Evolutionary conservation across 2,329 filamentous ascomycete species (phyloP), one percentile per base, ranked within the genome.

Genomic region (Chaetomium globosum): DNA sequence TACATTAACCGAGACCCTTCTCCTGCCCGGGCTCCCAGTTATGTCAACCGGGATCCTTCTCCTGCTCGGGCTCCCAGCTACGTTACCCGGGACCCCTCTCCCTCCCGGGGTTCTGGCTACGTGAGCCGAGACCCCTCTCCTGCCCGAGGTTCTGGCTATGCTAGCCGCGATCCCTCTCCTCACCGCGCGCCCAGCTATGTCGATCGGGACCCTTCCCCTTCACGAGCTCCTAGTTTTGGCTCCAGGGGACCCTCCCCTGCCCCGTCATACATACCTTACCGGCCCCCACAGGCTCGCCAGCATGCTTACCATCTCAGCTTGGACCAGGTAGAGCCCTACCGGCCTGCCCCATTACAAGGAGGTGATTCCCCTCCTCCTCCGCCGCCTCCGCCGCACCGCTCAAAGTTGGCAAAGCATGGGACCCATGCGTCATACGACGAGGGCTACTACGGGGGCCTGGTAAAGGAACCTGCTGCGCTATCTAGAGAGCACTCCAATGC

Each of bases 351-450:
- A 36, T 48, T 65, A 13, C 67, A 64, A 16, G 46, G 65, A 53
- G 78, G 80, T 46, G 83, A 85, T 49, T 87, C 86, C 23, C 89
- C 90, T 9, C 91, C 92, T 21, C 92, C 93, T 8, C 92, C 93
- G 1, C 88, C 92, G 2, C 93, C 93, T 0, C 89, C 89, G 9
- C 92, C 93, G 7, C 93, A 96, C 68, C 89, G 93, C 8, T 63
- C 67, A 2, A 63, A 65, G 5, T 53, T 69, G 1, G 52, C 55
- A 1, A 69, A 76, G 2, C 74, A 77, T 23, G 74, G 71, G 6
- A 73, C 77, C 61, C 68, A 74, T 21, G 67, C 70, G 6, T 78
- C 77, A 1, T 76, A 76, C 56, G 73, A 76, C 49, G 71, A 68
- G 26, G 69, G 68, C 2, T 70, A 65, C 46, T 68, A 58, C 46